A percentile compares a stretch with the other conserved stretches of the same genome.
These are phyloP conservation scores for Chloromonas sp. DNA, from an alignment of 163 green algal species.

Conservation along the genomic window DNA sequence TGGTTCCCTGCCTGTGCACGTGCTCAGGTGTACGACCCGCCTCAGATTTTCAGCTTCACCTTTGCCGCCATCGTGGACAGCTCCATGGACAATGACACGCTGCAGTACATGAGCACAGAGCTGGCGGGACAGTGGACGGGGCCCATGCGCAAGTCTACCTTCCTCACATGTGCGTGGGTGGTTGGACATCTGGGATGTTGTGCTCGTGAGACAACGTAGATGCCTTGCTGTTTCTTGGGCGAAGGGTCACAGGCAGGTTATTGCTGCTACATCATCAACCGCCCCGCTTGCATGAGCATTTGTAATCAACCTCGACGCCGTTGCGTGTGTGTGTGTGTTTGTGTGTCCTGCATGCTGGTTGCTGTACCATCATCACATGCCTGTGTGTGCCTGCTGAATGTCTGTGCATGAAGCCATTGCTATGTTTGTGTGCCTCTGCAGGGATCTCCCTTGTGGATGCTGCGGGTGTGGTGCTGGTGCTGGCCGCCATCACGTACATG, in stretches of 20 bases:
- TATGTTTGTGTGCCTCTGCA: constrained; percentile 12
- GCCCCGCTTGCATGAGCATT: no score
- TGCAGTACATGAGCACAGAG: constrained; percentile 36
- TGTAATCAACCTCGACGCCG: no score
- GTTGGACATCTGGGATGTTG: not conserved
- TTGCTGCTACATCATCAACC: no score
- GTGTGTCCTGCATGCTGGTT: no score
- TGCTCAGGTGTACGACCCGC: constrained; percentile 2
- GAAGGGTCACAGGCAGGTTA: no score
- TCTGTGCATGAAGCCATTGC: not conserved
- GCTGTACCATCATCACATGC: no score
- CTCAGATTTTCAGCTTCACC: not conserved
- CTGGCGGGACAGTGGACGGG: constrained; percentile 24
- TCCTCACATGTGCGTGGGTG: constrained; percentile 31
- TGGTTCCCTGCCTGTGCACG: no score
- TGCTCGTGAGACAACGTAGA: not conserved
- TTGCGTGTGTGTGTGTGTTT: no score
- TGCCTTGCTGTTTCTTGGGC: no score
- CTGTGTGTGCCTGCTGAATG: no score
- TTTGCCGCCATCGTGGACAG: constrained; percentile 45
- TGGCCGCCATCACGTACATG: constrained; percentile 11
- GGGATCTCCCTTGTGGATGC: constrained; percentile 41
- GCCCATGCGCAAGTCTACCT: constrained; percentile 33
- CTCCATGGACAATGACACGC: constrained; percentile 32
- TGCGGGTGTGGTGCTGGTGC: constrained; percentile 21